A percentile compares a stretch with the other conserved stretches of the same genome.
phyloP scores from a whole-genome alignment of 2,329 filamentous ascomycete genomes.

The Penicillium sclerotigenum region DNA sequence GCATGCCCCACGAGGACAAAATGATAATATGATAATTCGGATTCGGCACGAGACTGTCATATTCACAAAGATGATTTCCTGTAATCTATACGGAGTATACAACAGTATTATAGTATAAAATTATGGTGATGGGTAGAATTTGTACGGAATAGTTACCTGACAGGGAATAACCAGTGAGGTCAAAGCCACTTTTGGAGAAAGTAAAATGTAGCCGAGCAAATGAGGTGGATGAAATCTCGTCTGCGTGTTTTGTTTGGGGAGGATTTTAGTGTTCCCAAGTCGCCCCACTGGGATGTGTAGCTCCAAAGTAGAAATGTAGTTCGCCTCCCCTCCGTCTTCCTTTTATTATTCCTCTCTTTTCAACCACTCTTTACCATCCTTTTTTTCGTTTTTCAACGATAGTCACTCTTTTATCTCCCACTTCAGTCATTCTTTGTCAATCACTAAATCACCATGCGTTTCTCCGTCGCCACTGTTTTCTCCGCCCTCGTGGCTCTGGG shows the following conservation, averaged over 20 bases:
- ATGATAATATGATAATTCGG: neutral
- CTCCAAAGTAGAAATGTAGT: constrained; percentile 7
- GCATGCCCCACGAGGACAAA: constrained; percentile 2
- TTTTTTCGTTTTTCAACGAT: constrained; percentile 16
- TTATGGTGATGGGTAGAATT: neutral
- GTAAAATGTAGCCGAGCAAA: neutral
- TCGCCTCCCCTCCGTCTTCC: constrained; percentile 14
- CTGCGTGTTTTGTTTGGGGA: neutral
- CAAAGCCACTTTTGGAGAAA: neutral
- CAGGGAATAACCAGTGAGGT: neutral
- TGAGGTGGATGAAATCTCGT: neutral
- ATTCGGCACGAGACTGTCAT: neutral
- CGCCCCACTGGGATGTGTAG: neutral
- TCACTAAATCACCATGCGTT: constrained; percentile 36
- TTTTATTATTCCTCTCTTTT: constrained; percentile 10
- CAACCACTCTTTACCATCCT: constrained; percentile 23
- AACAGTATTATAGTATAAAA: neutral
- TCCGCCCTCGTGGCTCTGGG: constrained; percentile 40
- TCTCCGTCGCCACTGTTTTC: constrained; percentile 36
- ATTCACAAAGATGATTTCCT: neutral
- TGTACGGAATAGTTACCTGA: neutral
- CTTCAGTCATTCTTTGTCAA: constrained; percentile 28
- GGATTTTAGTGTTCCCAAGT: neutral
- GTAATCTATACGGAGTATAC: too few relatives aligned
- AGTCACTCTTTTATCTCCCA: constrained; percentile 16